Evolutionary conservation across 148 eudicot genomes (phyloP).

Genomic region (Vaccinium darrowii): DNA sequence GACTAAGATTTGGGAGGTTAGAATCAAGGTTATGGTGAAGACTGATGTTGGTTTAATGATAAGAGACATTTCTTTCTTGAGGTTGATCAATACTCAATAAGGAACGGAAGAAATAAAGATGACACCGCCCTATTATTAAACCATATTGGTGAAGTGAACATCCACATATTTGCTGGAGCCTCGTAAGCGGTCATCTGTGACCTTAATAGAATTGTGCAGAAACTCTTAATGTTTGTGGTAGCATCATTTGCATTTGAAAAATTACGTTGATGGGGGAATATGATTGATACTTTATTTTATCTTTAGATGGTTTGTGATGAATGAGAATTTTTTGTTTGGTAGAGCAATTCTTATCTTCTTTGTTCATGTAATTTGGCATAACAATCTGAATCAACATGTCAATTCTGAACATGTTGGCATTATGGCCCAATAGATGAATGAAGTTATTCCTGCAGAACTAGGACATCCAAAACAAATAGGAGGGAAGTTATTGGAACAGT

Average conservation of each 20-base stretch:
- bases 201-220: not conserved
- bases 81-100: not conserved
- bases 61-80: not conserved
- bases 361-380: not conserved
- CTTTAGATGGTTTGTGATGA: not conserved
- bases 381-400: not conserved
- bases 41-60: not conserved
- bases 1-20: not conserved
- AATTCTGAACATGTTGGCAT: not conserved
- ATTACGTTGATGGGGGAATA: not conserved
- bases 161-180: conserved; percentile 5
- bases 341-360: conserved; percentile 1
- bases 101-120: not conserved
- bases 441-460: conserved; percentile 1
- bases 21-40: not conserved
- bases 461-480: conserved; percentile 4
- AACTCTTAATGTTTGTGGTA: not conserved
- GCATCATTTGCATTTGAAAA: not conserved
- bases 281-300: not conserved
- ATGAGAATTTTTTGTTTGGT: not conserved
- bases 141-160: not conserved
- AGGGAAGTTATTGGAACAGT: not conserved
- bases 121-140: not conserved
- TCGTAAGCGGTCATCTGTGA: not conserved
- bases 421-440: not conserved